A percentile compares a stretch with the other conserved stretches of the same genome.
Evolutionary conservation across 768 basidiomycete genomes (phyloP).

Genomic region (Calocybe cyanea): DNA sequence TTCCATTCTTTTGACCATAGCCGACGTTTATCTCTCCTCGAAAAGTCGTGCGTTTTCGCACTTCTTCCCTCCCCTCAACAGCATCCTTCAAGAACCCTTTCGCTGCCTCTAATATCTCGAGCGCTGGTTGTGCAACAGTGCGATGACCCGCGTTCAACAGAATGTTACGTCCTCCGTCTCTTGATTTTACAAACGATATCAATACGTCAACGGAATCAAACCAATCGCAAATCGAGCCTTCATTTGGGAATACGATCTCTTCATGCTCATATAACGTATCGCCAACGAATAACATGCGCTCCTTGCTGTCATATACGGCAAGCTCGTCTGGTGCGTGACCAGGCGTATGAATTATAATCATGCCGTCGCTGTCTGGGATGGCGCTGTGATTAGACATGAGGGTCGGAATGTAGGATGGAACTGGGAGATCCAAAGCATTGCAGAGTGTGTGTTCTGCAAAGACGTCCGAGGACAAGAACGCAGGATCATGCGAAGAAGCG

Average conservation of each 20-base stretch:
- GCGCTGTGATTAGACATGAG: constrained; percentile 40
- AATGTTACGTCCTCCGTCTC: constrained; percentile 24
- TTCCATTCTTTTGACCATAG: constrained; percentile 38
- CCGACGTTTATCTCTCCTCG: constrained; percentile 37
- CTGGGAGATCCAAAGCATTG: constrained; percentile 32
- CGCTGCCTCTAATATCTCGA: constrained; percentile 38
- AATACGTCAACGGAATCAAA: constrained; percentile 40
- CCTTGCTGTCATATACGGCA: constrained; percentile 46
- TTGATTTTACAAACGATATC: constrained; percentile 34
- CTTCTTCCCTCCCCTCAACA: constrained; percentile 34
- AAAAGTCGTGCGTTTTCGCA: constrained; percentile 26
- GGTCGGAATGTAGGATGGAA: constrained; percentile 42
- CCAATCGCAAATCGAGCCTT: constrained; percentile 52
- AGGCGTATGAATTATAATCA: constrained; percentile 50
- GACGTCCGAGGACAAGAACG: constrained; percentile 37
- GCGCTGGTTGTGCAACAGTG: constrained; percentile 41
- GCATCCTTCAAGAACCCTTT: constrained; percentile 47
- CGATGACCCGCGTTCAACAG: constrained; percentile 49
- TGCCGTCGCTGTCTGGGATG: constrained; percentile 23
- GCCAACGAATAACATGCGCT: constrained; percentile 54
- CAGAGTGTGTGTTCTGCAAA: constrained; percentile 47
- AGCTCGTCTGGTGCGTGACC: constrained; percentile 59
- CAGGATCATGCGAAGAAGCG: constrained; percentile 42
- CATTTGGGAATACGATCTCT: constrained; percentile 50
- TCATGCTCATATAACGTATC: constrained; percentile 55